phyloP scores from a whole-genome alignment of 176 grass and related monocot genomes.

The Puccinellia tenuiflora region DNA sequence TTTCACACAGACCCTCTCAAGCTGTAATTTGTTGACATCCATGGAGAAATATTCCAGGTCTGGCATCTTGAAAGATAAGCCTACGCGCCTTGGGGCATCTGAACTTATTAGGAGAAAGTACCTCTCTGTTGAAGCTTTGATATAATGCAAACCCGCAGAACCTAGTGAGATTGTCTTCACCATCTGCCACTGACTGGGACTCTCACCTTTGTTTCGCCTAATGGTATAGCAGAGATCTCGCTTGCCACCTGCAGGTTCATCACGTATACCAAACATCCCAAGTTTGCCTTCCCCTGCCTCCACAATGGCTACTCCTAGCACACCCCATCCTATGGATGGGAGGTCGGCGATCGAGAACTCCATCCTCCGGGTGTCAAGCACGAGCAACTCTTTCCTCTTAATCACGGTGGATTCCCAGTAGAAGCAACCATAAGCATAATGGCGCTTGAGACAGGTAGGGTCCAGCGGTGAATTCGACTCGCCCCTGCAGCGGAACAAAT shows the following conservation, averaged over 20 bases:
- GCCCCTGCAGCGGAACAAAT: neutral
- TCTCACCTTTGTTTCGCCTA: neutral
- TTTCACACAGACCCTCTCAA: conserved; percentile 11
- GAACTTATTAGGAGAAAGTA: conserved; percentile 11
- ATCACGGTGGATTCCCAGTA: conserved; percentile 9
- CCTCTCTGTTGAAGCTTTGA: conserved; percentile 18
- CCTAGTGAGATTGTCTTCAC: conserved; percentile 24
- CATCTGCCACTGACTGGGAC: neutral
- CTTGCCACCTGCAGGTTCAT: neutral
- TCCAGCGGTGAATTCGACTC: neutral
- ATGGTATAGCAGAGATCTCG: conserved; percentile 3
- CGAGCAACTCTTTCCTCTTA: neutral
- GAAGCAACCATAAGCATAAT: conserved; percentile 17
- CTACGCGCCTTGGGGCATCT: neutral
- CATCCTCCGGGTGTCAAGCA: conserved; percentile 19
- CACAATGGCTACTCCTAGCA: conserved; percentile 7
- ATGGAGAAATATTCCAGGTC: conserved; percentile 28
- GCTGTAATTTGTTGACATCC: conserved; percentile 3
- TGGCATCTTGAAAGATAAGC: neutral
- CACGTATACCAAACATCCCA: conserved; percentile 12
- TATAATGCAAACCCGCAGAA: neutral
- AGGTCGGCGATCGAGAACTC: conserved; percentile 19
- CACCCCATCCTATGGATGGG: neutral
- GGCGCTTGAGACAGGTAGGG: neutral
- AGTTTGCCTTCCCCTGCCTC: conserved; percentile 24